Conservation (phyloP, 1,284 basidiomycete genomes). For the Paramarasmius palmivorus region DNA sequence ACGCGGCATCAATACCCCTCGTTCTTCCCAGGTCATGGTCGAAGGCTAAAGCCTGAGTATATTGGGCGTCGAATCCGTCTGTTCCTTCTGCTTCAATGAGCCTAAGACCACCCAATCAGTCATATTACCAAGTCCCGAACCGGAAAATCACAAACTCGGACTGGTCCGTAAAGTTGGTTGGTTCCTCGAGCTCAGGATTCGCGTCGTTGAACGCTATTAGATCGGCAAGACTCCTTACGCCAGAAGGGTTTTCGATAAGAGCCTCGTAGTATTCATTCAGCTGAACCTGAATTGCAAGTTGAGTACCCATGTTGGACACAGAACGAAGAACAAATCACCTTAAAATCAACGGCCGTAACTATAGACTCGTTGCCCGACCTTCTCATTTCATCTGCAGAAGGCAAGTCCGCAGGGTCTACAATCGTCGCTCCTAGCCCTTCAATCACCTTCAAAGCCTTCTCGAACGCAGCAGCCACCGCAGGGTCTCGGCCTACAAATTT, state of each 20-base stretch:
- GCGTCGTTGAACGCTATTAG: constrained; percentile 56
- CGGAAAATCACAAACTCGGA: constrained; percentile 32
- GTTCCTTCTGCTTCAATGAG: constrained; percentile 51
- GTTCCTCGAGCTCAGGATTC: constrained; percentile 49
- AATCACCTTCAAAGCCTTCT: constrained; percentile 48
- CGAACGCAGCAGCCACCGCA: constrained; percentile 46
- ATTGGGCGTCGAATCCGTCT: constrained; percentile 45
- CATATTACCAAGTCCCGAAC: too few relatives aligned
- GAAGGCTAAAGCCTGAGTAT: constrained; percentile 48
- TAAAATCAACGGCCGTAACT: constrained; percentile 58
- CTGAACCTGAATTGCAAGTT: constrained; percentile 40
- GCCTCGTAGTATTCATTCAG: constrained; percentile 47
- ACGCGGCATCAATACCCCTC: constrained; percentile 57
- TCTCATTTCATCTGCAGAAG: constrained; percentile 53
- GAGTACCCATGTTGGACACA: not conserved
- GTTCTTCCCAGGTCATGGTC: constrained; percentile 54
- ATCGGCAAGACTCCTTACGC: constrained; percentile 53
- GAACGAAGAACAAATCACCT: constrained; percentile 33
- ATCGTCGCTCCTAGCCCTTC: constrained; percentile 55
- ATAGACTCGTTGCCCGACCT: constrained; percentile 52
- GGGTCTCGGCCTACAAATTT: constrained; percentile 41
- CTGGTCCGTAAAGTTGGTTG: constrained; percentile 48
- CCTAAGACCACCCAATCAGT: constrained; percentile 31
- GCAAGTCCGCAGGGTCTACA: constrained; percentile 63
- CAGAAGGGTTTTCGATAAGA: constrained; percentile 49